Conservation (phyloP, 2,329 filamentous ascomycete genomes). For the Aulographum hederae region DNA sequence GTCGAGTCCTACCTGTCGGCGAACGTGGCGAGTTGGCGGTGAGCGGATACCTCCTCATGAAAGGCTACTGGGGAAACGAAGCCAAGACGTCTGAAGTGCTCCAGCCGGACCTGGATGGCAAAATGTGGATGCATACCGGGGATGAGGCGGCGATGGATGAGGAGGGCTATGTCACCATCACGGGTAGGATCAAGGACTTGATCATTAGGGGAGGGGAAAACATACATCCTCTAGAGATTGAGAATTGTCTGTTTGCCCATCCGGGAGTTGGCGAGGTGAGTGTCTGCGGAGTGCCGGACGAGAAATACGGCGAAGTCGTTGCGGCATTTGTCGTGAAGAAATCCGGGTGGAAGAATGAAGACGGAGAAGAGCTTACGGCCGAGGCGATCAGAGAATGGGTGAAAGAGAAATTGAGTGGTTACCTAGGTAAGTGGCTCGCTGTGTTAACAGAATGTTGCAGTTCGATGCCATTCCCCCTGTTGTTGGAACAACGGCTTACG, state of each 20-base stretch:
- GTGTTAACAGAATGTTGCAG: background rate
- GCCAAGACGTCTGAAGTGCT: slow-evolving; percentile 51
- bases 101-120: slow-evolving; percentile 34
- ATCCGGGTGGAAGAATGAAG: slow-evolving; percentile 14
- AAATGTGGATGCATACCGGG: slow-evolving; percentile 76
- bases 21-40: slow-evolving; percentile 66
- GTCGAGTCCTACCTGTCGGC: slow-evolving; percentile 40
- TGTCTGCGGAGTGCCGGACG: slow-evolving; percentile 70
- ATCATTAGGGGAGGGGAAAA: slow-evolving; percentile 95
- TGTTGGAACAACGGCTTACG: background rate
- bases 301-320: slow-evolving; percentile 70
- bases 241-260: slow-evolving; percentile 68
- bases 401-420: slow-evolving; percentile 46
- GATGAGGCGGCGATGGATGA: slow-evolving; percentile 78
- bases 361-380: slow-evolving; percentile 25
- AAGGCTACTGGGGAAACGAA: slow-evolving; percentile 70
- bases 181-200: slow-evolving; percentile 81
- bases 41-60: slow-evolving; percentile 75
- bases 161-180: slow-evolving; percentile 74
- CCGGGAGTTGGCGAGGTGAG: slow-evolving; percentile 54
- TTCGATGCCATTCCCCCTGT: too few relatives aligned
- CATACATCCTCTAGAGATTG: slow-evolving; percentile 83
- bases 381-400: slow-evolving; percentile 58
- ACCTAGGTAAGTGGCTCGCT: slow-evolving; percentile 33
- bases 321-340: slow-evolving; percentile 58